Evolutionary conservation across 2,329 filamentous ascomycete species (phyloP).

Genomic region (Trichoderma oligosporum): DNA sequence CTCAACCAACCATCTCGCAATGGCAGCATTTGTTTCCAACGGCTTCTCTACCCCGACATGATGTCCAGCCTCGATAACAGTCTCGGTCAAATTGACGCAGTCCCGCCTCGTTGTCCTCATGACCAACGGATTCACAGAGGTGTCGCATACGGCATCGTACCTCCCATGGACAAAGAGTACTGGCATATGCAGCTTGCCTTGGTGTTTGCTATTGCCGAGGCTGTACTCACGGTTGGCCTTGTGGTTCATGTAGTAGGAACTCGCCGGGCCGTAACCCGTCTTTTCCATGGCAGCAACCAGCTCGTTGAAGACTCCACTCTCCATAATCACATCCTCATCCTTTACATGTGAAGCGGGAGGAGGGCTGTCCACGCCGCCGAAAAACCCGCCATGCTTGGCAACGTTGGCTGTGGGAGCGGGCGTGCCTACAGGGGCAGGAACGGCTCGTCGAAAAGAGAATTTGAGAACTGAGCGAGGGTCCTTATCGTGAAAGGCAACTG

Average conservation of each 20-base stretch:
- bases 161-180: constrained; percentile 35
- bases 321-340: constrained; percentile 1
- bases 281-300: constrained; percentile 33
- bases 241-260: constrained; percentile 40
- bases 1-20: constrained; percentile 26
- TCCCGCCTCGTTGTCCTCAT: constrained; percentile 33
- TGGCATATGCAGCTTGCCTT: constrained; percentile 35
- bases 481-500: constrained; percentile 21
- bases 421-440: constrained; percentile 4
- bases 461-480: constrained; percentile 23
- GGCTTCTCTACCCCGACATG: constrained; percentile 22
- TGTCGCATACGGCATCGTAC: constrained; percentile 38
- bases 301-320: constrained; percentile 23
- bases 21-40: constrained; percentile 24
- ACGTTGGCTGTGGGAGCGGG: constrained; percentile 1
- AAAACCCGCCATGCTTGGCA: constrained; percentile 18
- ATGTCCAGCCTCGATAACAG: constrained; percentile 23
- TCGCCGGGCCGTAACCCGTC: constrained; percentile 35
- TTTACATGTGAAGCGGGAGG: not conserved
- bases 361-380: constrained; percentile 20
- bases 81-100: constrained; percentile 38
- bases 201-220: constrained; percentile 22
- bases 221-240: constrained; percentile 40
- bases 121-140: constrained; percentile 30
- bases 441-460: not conserved